phyloP scores from a whole-genome alignment of 1,139 yeast species.

The Taiozyma sp. region DNA sequence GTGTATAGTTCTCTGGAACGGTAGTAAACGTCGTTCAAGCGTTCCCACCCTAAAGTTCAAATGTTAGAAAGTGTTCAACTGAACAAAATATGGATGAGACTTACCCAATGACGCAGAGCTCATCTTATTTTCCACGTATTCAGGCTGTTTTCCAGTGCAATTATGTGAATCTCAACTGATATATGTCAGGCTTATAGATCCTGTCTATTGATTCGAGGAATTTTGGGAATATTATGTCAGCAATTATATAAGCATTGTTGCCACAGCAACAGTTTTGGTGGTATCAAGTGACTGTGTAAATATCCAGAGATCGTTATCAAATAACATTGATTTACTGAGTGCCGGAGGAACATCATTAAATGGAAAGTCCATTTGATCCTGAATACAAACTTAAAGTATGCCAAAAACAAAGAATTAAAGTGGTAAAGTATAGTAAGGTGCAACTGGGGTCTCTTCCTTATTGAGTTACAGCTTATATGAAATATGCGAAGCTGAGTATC shows the following conservation, averaged over 20 bases:
- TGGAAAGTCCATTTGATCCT: not conserved
- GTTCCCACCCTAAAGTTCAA: constrained; percentile 18
- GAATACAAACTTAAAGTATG: not conserved
- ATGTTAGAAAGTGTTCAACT: not conserved
- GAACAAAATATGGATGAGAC: not conserved
- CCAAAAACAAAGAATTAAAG: not conserved
- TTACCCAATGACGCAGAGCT: not conserved
- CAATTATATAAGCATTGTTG: not conserved
- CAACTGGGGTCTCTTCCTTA: too few species aligned
- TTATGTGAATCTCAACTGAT: too few species aligned
- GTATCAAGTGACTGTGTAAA: too few species aligned
- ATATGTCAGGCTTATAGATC: not conserved
- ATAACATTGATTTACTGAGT: too few species aligned
- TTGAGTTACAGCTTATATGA: not conserved
- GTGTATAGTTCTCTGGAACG: constrained; percentile 43
- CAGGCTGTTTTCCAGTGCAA: not conserved
- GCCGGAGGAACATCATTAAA: too few species aligned
- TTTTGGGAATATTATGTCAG: not conserved
- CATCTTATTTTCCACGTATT: not conserved
- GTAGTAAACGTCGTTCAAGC: constrained; percentile 47
- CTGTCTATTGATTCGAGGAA: not conserved
- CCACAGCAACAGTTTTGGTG: not conserved
- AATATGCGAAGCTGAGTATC: not conserved
- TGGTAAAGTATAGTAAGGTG: not conserved
- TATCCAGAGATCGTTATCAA: too few species aligned